These are phyloP conservation scores for Phalaenopsis hybrid DNA, from an alignment of 116 monocot species.

Conservation along the genomic window DNA sequence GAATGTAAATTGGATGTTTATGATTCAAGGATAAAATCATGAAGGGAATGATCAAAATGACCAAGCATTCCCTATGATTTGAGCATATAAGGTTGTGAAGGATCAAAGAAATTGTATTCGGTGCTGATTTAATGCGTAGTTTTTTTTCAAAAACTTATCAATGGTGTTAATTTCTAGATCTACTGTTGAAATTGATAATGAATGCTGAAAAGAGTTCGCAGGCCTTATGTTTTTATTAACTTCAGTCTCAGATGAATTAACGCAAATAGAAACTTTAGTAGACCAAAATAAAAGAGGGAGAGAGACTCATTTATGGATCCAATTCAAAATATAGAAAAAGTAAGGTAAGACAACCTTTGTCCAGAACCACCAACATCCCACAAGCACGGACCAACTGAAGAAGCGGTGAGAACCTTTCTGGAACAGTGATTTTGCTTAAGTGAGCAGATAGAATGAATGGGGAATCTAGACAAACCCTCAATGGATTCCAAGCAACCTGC, in stretches of 20 bases:
- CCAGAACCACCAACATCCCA: constrained; percentile 46
- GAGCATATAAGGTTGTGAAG: no score
- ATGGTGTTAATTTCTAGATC: no score
- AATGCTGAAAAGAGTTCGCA: no score
- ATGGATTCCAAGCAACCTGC: constrained; percentile 37
- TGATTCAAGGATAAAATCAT: no score
- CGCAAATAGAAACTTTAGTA: neutral
- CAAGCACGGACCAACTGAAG: constrained; percentile 68
- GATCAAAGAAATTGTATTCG: no score
- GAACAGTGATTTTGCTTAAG: constrained; percentile 12
- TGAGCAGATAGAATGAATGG: constrained; percentile 71
- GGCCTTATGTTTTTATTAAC: neutral
- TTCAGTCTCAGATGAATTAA: neutral
- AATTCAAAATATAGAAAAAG: neutral
- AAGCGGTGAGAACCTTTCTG: constrained; percentile 61
- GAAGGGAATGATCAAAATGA: no score
- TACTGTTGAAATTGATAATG: no score
- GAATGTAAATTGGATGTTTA: no score
- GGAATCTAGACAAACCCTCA: constrained; percentile 53
- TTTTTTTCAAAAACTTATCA: no score
- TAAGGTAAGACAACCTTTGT: constrained; percentile 26
- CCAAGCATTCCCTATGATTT: no score
- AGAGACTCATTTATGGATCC: neutral
- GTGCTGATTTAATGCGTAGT: no score
- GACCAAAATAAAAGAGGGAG: neutral